These are phyloP conservation scores for Nicotiana sylvestris DNA, from an alignment of 257 asterid species.

Conservation along the genomic window DNA sequence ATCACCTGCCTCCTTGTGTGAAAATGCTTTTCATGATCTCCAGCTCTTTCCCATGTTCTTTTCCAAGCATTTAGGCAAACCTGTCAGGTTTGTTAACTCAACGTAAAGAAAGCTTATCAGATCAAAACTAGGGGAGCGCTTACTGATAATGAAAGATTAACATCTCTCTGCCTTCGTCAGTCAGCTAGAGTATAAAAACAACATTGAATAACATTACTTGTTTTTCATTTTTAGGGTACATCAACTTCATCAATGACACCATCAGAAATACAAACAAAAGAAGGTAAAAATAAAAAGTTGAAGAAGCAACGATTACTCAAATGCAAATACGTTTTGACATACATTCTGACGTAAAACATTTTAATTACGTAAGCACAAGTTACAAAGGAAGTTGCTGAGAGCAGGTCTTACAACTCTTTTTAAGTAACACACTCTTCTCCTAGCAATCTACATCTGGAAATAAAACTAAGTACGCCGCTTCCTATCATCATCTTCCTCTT, in stretches of 20 bases:
- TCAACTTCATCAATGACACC: no score
- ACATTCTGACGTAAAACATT: not conserved
- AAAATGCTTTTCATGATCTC: not conserved
- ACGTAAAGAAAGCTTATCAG: not conserved
- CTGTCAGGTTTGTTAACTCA: not conserved
- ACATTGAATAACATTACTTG: no score
- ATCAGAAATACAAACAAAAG: not conserved
- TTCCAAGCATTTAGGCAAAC: not conserved
- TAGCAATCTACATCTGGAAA: not conserved
- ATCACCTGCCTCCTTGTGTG: not conserved
- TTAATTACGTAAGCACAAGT: not conserved
- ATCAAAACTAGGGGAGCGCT: not conserved
- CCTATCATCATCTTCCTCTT: slow-evolving; percentile 60
- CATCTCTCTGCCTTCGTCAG: not conserved
- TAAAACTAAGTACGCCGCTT: slow-evolving; percentile 30
- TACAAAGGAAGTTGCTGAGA: not conserved
- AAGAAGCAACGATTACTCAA: not conserved
- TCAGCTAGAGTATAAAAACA: not conserved
- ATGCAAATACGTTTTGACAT: not conserved
- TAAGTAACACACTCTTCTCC: not conserved
- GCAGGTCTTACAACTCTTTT: not conserved
- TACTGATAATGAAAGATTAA: not conserved
- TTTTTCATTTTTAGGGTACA: no score
- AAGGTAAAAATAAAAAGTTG: not conserved
- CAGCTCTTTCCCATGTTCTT: not conserved